Base-by-base conservation (phyloP, 805 yeast species). In the Saturnispora dispora region DNA sequence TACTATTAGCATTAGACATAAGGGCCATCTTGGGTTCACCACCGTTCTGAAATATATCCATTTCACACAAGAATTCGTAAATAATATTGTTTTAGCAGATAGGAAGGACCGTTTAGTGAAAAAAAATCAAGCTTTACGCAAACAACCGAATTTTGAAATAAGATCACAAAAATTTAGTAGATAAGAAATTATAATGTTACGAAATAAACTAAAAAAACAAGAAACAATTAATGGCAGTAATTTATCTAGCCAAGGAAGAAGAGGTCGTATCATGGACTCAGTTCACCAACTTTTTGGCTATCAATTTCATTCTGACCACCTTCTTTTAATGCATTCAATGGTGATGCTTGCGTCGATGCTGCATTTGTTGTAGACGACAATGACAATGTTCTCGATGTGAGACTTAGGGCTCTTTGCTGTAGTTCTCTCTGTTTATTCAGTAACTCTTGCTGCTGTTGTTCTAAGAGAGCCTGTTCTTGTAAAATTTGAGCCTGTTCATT, bases 261-360 rank as follows among this genome's bases (percentile, higher is more conserved):
- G 18, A 40, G 5, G 9, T 4, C 8, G 8, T 1, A 5, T 40
- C 28, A 45, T 15, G 61, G 50, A 25, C 57, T 53, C 8, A 60
- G 22, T 32, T 60, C 62, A 25, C 57, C 66, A 32, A 58, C 60
- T 48, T 62, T 57, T 27, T 59, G 59, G 41, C 48, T 18, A 41
- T 43, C 42, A 23, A 40, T 22, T 8, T 18, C 48, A 25, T 37
- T 42, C 25, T 30, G 10, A 15, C 27, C 33, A 23, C 33, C 22
- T 35, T 36, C 50, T 20, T 35, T 55, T 5, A 45, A 30, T 18
- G 57, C 42, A 30, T 45, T 52, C 22, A 51, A 33, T 4, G 48
- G 46, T 33, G 33, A 39, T 18, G 30, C 44, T 17, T 43, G 42
- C 4, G 44, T 20, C 8, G 35, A 20, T 20, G 49, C 42, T 32